Percentiles rank a stretch among this genome's conserved stretches.
Evolutionary conservation across 257 asterid species (phyloP).

Genomic region (Paulownia fortunei): DNA sequence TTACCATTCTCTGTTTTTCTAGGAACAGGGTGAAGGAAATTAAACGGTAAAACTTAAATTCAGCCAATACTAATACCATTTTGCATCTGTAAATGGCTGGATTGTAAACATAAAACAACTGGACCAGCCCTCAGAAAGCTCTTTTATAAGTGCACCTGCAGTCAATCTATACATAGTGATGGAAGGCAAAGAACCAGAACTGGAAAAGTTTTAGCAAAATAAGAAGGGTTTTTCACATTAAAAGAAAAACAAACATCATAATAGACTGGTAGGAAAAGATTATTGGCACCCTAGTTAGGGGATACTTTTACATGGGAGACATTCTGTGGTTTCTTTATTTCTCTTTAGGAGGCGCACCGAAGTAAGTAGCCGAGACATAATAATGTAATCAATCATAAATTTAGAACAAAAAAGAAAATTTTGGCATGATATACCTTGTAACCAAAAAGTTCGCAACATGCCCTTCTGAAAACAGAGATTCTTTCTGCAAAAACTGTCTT

Average conservation of each 20-base stretch:
- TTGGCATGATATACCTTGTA: slow-evolving; percentile 73
- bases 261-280: not conserved
- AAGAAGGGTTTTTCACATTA: not conserved
- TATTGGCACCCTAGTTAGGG: slow-evolving; percentile 17
- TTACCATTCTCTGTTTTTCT: not conserved
- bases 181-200: not conserved
- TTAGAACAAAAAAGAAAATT: slow-evolving; percentile 22
- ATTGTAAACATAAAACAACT: slow-evolving; percentile 1
- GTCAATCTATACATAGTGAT: not conserved
- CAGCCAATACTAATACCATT: not conserved
- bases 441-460: slow-evolving; percentile 98
- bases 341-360: not conserved
- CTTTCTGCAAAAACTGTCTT: slow-evolving; percentile 95
- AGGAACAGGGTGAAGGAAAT: not conserved
- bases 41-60: not conserved
- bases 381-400: not conserved
- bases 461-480: slow-evolving; percentile 96
- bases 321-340: slow-evolving; percentile 15
- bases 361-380: not conserved
- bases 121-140: not conserved
- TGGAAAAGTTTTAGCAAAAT: not conserved
- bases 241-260: not conserved
- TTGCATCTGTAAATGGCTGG: not conserved
- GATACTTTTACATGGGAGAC: slow-evolving; percentile 11
- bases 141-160: not conserved